A percentile compares a stretch with the other conserved stretches of the same genome.
Evolutionary conservation across 805 yeast species (phyloP).

Genomic region (Pichia nanzhaoensis): DNA sequence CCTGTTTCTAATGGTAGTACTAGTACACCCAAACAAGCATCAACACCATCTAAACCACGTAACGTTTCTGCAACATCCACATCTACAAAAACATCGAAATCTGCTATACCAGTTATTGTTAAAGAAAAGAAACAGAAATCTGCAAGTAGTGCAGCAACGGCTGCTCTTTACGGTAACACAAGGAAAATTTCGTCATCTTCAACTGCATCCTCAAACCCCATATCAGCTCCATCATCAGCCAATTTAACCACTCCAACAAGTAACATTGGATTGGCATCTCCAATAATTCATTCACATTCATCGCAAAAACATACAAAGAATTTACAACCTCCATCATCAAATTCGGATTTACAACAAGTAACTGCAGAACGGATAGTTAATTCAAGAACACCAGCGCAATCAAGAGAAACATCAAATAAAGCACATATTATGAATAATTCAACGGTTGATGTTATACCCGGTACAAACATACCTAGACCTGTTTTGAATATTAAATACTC

Average conservation of each 20-base stretch:
- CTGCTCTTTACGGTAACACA: constrained; percentile 13
- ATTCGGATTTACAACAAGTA: constrained; percentile 2
- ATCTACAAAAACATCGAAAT: background rate
- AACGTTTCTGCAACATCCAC: background rate
- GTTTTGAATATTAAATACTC: constrained; percentile 33
- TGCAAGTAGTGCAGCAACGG: constrained; percentile 20
- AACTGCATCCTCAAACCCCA: constrained; percentile 1
- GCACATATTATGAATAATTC: background rate
- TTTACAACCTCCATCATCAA: background rate
- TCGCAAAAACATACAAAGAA: background rate
- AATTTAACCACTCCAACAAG: background rate
- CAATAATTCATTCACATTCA: background rate
- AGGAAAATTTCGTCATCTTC: constrained; percentile 1
- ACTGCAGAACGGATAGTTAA: constrained; percentile 9
- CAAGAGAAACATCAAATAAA: background rate
- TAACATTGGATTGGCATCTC: background rate
- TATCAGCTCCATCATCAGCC: background rate
- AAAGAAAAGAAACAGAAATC: constrained; percentile 4
- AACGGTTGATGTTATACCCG: constrained; percentile 42
- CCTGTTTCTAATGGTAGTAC: background rate
- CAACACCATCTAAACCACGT: background rate
- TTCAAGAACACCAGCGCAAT: constrained; percentile 1
- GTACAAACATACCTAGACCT: constrained; percentile 53
- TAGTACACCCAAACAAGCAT: background rate
- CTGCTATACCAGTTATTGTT: background rate